phyloP scores from a whole-genome alignment of 225 moss, liverwort and hornwort species.

The Physcomitrellopsis africana region DNA sequence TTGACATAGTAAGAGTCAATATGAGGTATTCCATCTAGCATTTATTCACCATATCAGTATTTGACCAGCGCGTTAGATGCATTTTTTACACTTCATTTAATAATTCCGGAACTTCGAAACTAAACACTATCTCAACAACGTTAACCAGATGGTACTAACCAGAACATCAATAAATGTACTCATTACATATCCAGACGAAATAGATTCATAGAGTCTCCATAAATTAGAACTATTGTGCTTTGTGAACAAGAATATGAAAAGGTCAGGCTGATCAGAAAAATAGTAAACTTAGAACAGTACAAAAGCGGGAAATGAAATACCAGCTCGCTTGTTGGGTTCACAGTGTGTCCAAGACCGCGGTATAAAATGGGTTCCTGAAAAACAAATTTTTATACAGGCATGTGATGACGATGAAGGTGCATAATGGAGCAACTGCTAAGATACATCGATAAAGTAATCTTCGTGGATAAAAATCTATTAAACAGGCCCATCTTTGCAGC shows the following conservation, averaged over 20 bases:
- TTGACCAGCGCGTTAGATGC: not conserved
- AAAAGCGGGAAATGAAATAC: constrained; percentile 38
- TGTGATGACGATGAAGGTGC: not conserved
- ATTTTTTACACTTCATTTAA: not conserved
- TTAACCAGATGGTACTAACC: not conserved
- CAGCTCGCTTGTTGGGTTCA: constrained; percentile 87
- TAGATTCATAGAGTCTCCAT: not conserved
- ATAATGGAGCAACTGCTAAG: constrained; percentile 21
- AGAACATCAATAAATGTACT: constrained; percentile 2
- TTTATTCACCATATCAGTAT: constrained; percentile 22
- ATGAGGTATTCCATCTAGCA: constrained; percentile 4
- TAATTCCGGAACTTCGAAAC: not conserved
- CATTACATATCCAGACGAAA: constrained; percentile 4
- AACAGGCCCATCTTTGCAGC: not conserved
- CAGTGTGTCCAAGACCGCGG: constrained; percentile 90
- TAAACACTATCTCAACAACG: not conserved
- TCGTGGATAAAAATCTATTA: not conserved
- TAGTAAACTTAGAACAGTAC: not conserved
- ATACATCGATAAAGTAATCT: constrained; percentile 5
- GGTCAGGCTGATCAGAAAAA: not conserved
- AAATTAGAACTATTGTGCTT: not conserved
- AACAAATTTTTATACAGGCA: constrained; percentile 14
- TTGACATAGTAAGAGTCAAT: constrained; percentile 1
- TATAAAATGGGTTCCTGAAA: constrained; percentile 80
- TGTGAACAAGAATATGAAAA: not conserved